Evolutionary conservation across 352 stramenopile genomes (phyloP).

Genomic region (Pythium monospermum): DNA sequence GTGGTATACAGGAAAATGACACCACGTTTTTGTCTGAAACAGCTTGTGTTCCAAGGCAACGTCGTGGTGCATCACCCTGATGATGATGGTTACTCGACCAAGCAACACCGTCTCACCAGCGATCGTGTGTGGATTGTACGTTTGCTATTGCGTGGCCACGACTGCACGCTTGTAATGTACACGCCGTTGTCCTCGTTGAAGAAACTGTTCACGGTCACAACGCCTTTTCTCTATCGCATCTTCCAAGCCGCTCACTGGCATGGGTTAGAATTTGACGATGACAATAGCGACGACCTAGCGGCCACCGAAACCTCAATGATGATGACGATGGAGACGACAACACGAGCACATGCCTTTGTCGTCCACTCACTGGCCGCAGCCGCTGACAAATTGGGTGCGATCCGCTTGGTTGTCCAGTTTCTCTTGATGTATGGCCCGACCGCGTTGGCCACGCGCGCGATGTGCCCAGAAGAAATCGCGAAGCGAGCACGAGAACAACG

Average conservation of each 20-base stretch:
- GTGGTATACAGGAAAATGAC: not conserved
- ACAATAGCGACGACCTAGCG: too few species aligned
- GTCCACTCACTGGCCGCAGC: not conserved
- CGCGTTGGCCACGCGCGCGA: constrained; percentile 31
- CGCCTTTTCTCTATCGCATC: constrained; percentile 30
- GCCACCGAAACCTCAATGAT: too few species aligned
- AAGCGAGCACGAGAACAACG: constrained; percentile 1
- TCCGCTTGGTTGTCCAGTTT: constrained; percentile 38
- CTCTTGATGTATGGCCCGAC: constrained; percentile 23
- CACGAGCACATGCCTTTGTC: constrained; percentile 3
- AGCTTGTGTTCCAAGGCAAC: constrained; percentile 18
- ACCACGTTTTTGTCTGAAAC: not conserved
- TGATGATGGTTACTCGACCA: not conserved
- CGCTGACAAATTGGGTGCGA: not conserved
- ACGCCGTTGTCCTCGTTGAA: constrained; percentile 24
- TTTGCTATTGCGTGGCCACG: constrained; percentile 28
- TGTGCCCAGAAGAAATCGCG: constrained; percentile 37
- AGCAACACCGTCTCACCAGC: not conserved
- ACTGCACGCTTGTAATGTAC: constrained; percentile 38
- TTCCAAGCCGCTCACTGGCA: constrained; percentile 31
- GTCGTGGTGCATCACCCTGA: constrained; percentile 6
- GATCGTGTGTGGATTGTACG: constrained; percentile 22
- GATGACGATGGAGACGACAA: not conserved
- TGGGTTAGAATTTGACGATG: not conserved
- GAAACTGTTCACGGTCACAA: constrained; percentile 32